Base-by-base conservation (phyloP, 2,329 filamentous ascomycete species). In the Phyllosticta citrichinensis region DNA sequence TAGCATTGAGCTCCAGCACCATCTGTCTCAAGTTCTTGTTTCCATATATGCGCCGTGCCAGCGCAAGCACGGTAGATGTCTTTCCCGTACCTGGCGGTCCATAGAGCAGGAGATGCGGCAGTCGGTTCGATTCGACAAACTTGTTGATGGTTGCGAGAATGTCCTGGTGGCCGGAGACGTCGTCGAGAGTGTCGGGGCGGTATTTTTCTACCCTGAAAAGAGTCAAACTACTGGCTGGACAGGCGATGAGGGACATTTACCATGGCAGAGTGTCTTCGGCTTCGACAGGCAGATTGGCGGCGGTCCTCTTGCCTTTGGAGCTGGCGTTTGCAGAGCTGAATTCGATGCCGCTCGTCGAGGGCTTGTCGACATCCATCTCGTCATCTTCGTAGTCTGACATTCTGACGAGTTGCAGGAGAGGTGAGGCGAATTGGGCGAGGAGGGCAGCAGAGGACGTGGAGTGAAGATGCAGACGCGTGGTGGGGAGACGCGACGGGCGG, bases 81-180 rank as follows among this genome's bases (percentile, higher is more conserved):
- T 99, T 99, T 68, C 94, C 94, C 0, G 94, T 99, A 63, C 94
- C 94, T 0, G 94, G 94, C 5, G 94, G 94, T 0, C 94, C 94
- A 72, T 99, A 99, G 63, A 99, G 88, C 17, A 99, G 87, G 51
- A 99, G 87, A 79, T 99, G 94, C 8, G 94, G 94, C 58, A 99
- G 82, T 67, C 92, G 83, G 76, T 99, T 97, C 62, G 89, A 84
- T 71, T 97, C 92, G 71, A 99, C 85, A 69, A 99, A 99, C 73
- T 92, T 94, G 81, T 97, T 97, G 78, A 99, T 96, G 2, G 94
- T 99, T 4, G 92, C 87, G 65, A 99, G 85, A 70, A 99, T 97
- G 75, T 99, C 94, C 71, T 97, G 89, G 75, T 99, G 94, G 20
- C 94, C 94, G 2, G 91, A 96, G 62, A 99, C 94, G 75, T 99